These are phyloP conservation scores for Diaporthe sp. DNA, from an alignment of 2,329 filamentous ascomycete species.

Conservation along the genomic window DNA sequence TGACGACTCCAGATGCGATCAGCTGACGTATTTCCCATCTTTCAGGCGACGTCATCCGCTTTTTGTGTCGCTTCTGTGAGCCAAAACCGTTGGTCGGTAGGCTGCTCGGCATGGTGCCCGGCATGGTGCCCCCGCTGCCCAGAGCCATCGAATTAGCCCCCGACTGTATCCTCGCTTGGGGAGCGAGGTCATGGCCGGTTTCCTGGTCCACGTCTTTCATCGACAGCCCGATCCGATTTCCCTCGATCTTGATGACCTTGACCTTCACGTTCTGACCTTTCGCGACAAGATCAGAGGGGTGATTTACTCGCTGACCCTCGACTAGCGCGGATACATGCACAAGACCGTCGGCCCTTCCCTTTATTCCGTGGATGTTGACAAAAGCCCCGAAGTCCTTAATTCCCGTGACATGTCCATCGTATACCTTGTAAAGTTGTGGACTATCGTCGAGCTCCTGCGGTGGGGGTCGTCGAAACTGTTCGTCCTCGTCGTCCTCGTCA, in stretches of 20 bases:
- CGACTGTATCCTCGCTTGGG: conserved; percentile 83
- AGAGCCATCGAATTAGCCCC: conserved; percentile 91
- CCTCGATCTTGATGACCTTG: conserved; percentile 91
- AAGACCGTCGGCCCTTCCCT: conserved; percentile 90
- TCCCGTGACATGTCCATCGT: conserved; percentile 89
- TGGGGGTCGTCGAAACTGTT: conserved; percentile 76
- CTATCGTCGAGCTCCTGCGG: conserved; percentile 84
- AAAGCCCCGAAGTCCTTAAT: conserved; percentile 97
- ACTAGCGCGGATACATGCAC: conserved; percentile 94
- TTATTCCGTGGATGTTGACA: conserved; percentile 89
- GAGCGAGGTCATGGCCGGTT: conserved; percentile 86
- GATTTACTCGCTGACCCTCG: conserved; percentile 87
- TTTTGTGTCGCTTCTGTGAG: conserved; percentile 76
- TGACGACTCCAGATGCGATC: conserved; percentile 94
- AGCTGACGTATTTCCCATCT: conserved; percentile 98
- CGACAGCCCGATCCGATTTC: conserved; percentile 84
- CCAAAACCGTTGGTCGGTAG: conserved; percentile 69
- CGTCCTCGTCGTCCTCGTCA: conserved; percentile 63
- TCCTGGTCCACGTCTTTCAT: conserved; percentile 98
- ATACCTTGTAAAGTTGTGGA: conserved; percentile 88
- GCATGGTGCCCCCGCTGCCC: conserved; percentile 58
- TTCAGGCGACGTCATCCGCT: conserved; percentile 96
- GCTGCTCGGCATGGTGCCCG: conserved; percentile 50
- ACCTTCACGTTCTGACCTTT: conserved; percentile 89
- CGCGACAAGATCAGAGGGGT: conserved; percentile 89